These are phyloP conservation scores for Lepiota venenata DNA, from an alignment of 768 basidiomycete species.

Conservation along the genomic window DNA sequence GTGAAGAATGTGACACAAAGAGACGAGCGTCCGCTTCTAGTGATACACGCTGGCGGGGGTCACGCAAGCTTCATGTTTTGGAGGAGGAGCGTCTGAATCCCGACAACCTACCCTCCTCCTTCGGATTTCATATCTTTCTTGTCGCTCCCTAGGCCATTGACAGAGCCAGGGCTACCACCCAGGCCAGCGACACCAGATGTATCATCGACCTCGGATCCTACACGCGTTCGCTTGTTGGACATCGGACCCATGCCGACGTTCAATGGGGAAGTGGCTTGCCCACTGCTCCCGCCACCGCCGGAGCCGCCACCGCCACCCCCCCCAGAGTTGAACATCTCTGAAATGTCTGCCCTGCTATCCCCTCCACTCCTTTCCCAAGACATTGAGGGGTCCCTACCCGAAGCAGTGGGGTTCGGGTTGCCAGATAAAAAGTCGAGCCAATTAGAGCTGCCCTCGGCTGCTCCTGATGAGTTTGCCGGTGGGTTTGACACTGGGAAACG, in stretches of 20 bases:
- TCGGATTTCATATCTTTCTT: conserved; percentile 10
- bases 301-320: not conserved
- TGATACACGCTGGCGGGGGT: not conserved
- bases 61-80: not conserved
- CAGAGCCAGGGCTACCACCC: conserved; percentile 1
- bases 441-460: conserved; percentile 9
- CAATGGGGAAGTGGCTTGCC: conserved; percentile 7
- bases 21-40: not conserved
- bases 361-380: conserved; percentile 13
- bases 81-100: not conserved
- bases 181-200: not conserved
- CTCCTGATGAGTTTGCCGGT: conserved; percentile 8
- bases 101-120: conserved; percentile 6
- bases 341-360: conserved; percentile 5
- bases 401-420: conserved; percentile 3
- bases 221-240: conserved; percentile 4
- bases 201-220: conserved; percentile 6
- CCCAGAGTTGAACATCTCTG: conserved; percentile 9
- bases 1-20: not conserved
- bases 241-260: conserved; percentile 3
- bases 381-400: conserved; percentile 11
- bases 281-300: not conserved
- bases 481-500: conserved; percentile 1
- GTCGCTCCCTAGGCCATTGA: not conserved
- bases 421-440: conserved; percentile 10